A percentile compares a stretch with the other conserved stretches of the same genome.
Conservation (phyloP, 106 monocot species). For the Alisma plantagoaquatica region DNA sequence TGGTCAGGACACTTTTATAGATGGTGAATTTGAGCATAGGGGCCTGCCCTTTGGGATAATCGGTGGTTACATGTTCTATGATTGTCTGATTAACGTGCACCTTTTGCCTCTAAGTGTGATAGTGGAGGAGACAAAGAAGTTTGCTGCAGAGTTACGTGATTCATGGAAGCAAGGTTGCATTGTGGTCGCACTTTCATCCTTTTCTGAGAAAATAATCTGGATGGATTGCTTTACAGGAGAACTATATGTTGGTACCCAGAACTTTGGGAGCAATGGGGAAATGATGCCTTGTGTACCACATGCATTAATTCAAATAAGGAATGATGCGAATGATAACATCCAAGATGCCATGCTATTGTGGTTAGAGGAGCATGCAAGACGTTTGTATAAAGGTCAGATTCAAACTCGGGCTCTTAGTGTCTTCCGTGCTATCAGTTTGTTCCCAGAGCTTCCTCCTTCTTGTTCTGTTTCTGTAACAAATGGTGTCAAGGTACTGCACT, state of each 20-base stretch:
- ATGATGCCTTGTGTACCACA: slow-evolving; percentile 85
- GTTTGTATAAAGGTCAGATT: slow-evolving; percentile 54
- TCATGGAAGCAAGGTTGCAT: slow-evolving; percentile 17
- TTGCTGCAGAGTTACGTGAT: slow-evolving; percentile 19
- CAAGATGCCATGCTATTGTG: slow-evolving; percentile 78
- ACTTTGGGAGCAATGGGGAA: slow-evolving; percentile 26
- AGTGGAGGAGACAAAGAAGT: slow-evolving; percentile 25
- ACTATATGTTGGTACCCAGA: slow-evolving; percentile 70
- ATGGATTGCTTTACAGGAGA: slow-evolving; percentile 53
- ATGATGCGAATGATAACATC: slow-evolving; percentile 3
- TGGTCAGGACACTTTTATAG: slow-evolving; percentile 48
- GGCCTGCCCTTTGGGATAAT: slow-evolving; percentile 41
- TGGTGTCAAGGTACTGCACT: slow-evolving; percentile 98
- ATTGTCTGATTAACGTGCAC: slow-evolving; percentile 58
- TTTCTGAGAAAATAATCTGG: slow-evolving; percentile 47
- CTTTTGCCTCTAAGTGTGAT: slow-evolving; percentile 41
- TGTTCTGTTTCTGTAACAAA: slow-evolving; percentile 74
- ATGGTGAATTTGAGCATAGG: background rate
- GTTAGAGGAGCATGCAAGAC: slow-evolving; percentile 83
- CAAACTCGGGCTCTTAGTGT: slow-evolving; percentile 20
- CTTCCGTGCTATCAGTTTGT: slow-evolving; percentile 40
- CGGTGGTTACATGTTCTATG: slow-evolving; percentile 79
- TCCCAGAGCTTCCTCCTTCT: slow-evolving; percentile 53
- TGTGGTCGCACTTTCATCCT: slow-evolving; percentile 47
- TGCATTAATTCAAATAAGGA: slow-evolving; percentile 19